These are phyloP conservation scores for Trametes cubensis DNA, from an alignment of 768 basidiomycete genomes.

Conservation along the genomic window DNA sequence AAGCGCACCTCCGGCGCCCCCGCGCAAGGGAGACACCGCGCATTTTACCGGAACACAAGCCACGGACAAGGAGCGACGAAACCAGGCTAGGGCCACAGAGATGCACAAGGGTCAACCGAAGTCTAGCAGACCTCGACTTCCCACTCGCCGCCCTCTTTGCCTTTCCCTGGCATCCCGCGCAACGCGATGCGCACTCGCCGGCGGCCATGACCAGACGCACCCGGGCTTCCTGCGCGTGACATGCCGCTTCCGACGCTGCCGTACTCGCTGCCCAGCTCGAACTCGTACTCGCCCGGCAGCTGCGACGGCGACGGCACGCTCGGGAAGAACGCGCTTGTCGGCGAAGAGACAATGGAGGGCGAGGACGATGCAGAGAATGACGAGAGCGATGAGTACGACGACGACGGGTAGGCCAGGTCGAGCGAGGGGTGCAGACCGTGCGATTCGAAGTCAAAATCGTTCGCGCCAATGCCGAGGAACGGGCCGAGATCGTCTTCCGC, in stretches of 20 bases:
- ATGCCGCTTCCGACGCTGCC: constrained; percentile 22
- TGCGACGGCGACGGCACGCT: constrained; percentile 21
- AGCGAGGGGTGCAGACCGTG: constrained; percentile 6
- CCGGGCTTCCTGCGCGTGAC: constrained; percentile 28
- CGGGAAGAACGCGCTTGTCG: constrained; percentile 20
- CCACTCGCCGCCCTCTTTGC: constrained; percentile 76
- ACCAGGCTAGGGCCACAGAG: not conserved
- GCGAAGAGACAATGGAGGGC: constrained; percentile 11
- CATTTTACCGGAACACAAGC: constrained; percentile 4
- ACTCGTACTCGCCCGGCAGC: constrained; percentile 20
- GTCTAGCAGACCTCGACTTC: constrained; percentile 69
- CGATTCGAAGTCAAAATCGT: constrained; percentile 25
- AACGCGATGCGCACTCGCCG: constrained; percentile 68
- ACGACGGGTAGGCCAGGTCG: constrained; percentile 8
- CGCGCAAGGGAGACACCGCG: constrained; percentile 12
- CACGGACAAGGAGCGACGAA: not conserved
- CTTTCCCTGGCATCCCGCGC: constrained; percentile 62
- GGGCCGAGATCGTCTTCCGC: constrained; percentile 45
- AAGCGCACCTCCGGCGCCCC: constrained; percentile 15
- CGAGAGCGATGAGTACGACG: constrained; percentile 3
- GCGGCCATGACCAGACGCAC: constrained; percentile 33
- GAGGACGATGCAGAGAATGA: constrained; percentile 13
- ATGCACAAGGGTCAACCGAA: not conserved
- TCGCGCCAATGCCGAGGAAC: constrained; percentile 58
- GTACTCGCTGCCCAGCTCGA: constrained; percentile 25